Evolutionary conservation across 257 asterid species (phyloP).

Genomic region (Solanum chaucha): DNA sequence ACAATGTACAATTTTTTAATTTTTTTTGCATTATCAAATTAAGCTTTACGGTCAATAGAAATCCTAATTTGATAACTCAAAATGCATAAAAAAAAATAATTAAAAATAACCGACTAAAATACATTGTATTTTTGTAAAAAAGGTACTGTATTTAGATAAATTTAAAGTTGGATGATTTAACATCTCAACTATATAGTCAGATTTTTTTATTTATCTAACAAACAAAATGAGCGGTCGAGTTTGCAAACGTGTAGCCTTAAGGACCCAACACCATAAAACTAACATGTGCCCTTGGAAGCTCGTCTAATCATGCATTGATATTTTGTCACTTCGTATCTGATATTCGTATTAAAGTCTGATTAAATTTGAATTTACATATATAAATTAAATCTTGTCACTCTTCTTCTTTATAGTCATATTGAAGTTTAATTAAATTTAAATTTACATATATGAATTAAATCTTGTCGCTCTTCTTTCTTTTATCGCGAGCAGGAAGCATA

Average conservation of each 20-base stretch:
- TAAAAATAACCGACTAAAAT: background rate
- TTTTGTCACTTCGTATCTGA: background rate
- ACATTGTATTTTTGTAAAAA: background rate
- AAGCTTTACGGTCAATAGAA: background rate
- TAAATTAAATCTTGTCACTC: too few relatives aligned
- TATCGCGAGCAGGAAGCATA: too few relatives aligned
- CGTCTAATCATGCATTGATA: background rate
- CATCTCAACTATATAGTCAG: background rate
- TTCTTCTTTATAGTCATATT: background rate
- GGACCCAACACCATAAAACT: background rate
- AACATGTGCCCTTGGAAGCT: background rate
- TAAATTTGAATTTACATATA: too few relatives aligned
- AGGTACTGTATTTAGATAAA: background rate
- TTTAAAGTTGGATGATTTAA: background rate
- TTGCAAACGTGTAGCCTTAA: background rate
- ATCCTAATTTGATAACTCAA: background rate
- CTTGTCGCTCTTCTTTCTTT: too few relatives aligned
- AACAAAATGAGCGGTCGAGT: background rate
- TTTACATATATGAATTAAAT: too few relatives aligned
- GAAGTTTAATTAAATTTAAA: background rate
- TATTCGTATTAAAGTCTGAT: fast-evolving
- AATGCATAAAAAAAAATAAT: background rate
- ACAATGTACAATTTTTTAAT: background rate
- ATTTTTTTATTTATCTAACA: background rate
- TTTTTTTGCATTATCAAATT: background rate